Evolutionary conservation across 1,139 yeast species (phyloP).

Genomic region (Hyphopichia fennica): DNA sequence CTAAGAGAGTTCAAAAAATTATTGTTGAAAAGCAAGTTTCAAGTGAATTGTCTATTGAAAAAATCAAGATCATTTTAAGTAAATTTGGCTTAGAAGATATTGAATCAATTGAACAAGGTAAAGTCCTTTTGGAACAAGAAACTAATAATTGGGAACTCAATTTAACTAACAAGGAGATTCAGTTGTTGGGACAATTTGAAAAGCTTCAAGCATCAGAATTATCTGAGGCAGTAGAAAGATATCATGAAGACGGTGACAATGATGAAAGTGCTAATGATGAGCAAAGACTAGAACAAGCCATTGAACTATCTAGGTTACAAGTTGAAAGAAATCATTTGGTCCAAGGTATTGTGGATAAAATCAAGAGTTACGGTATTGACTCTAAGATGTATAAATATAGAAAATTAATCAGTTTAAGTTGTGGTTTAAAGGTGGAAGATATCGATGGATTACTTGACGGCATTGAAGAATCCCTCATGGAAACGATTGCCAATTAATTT

Average conservation of each 20-base stretch:
- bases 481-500: constrained; percentile 13
- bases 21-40: constrained; percentile 19
- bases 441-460: constrained; percentile 64
- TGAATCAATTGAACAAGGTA: constrained; percentile 30
- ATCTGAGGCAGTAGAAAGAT: constrained; percentile 4
- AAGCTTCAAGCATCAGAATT: constrained; percentile 23
- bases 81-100: constrained; percentile 26
- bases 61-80: constrained; percentile 16
- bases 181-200: constrained; percentile 27
- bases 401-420: constrained; percentile 75
- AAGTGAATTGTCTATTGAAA: constrained; percentile 16
- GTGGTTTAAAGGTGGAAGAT: constrained; percentile 77
- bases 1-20: constrained; percentile 17
- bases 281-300: constrained; percentile 24
- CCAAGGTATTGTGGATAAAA: constrained; percentile 32
- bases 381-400: constrained; percentile 77
- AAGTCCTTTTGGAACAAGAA: constrained; percentile 19
- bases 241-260: constrained; percentile 9
- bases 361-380: constrained; percentile 41
- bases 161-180: constrained; percentile 35
- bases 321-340: constrained; percentile 48
- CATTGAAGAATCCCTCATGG: constrained; percentile 45
- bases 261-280: constrained; percentile 19
- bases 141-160: constrained; percentile 24
- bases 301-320: constrained; percentile 56